phyloP scores from a whole-genome alignment of 164 flowering plant genomes.

The Echeveria elegans region DNA sequence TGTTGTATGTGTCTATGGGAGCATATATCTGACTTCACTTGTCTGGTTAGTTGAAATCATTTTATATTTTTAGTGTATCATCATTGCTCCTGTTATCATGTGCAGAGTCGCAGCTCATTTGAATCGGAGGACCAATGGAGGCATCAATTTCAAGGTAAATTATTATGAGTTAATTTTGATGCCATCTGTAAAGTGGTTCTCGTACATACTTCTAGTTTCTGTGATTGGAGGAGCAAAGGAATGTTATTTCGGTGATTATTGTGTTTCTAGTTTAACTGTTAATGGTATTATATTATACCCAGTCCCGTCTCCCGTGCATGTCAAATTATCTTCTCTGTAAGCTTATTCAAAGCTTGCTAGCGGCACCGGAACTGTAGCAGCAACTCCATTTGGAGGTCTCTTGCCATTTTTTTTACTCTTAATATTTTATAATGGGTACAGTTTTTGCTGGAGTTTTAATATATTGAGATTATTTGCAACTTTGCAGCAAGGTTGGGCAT shows the following conservation, averaged over 20 bases:
- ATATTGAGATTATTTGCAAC: not conserved
- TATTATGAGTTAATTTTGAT: not conserved
- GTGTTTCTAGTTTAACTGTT: not conserved
- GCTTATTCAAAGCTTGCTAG: not conserved
- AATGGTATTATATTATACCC: no score
- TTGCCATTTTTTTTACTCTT: not conserved
- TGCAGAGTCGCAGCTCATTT: not conserved
- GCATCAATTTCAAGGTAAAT: not conserved
- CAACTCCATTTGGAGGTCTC: not conserved
- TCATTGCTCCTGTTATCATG: not conserved
- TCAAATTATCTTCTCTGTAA: not conserved
- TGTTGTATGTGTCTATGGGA: not conserved
- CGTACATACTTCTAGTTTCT: no score
- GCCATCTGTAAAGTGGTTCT: not conserved
- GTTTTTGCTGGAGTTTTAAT: not conserved
- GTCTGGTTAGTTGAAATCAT: not conserved
- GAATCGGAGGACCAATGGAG: not conserved
- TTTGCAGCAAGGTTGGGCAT: not conserved
- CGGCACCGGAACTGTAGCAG: not conserved
- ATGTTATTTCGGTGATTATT: no score
- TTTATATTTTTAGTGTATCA: not conserved
- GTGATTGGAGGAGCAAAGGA: no score
- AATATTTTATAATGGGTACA: not conserved
- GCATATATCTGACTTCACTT: not conserved
- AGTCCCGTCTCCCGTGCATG: not conserved